Conservation (phyloP, 768 basidiomycete species). For the Tricholoma saponaceum region DNA sequence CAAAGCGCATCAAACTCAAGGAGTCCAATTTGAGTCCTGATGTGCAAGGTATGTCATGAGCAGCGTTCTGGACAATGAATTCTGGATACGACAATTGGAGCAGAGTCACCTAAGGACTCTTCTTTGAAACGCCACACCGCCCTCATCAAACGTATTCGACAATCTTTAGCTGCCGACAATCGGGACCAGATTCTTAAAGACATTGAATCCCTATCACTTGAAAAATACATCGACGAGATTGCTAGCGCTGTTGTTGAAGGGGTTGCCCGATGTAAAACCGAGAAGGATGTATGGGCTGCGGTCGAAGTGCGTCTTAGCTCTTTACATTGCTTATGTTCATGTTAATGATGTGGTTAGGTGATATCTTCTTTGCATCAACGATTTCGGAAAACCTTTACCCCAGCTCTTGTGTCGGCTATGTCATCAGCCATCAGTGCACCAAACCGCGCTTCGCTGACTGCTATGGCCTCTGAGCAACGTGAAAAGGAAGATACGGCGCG, state of each 20-base stretch:
- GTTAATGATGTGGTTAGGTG: conserved; percentile 44
- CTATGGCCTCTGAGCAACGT: conserved; percentile 68
- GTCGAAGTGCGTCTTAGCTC: conserved; percentile 68
- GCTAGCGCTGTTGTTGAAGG: conserved; percentile 87
- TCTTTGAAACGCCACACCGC: conserved; percentile 96
- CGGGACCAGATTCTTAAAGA: conserved; percentile 89
- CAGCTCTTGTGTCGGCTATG: conserved; percentile 59
- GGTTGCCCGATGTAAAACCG: conserved; percentile 80
- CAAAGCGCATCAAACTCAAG: conserved; percentile 56
- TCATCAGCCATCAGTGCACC: conserved; percentile 56
- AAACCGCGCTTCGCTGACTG: conserved; percentile 49
- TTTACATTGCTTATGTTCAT: not conserved
- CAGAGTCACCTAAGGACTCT: conserved; percentile 82
- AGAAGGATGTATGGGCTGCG: conserved; percentile 88
- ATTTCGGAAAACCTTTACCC: conserved; percentile 78
- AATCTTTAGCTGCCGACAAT: conserved; percentile 79
- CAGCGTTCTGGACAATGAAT: not conserved
- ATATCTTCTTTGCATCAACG: conserved; percentile 87
- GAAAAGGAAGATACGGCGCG: conserved; percentile 90
- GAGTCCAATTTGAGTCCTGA: conserved; percentile 47
- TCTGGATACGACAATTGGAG: not conserved
- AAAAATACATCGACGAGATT: conserved; percentile 96
- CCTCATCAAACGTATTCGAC: conserved; percentile 89
- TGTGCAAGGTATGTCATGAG: conserved; percentile 39
- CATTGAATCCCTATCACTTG: conserved; percentile 82